A percentile compares a stretch with the other conserved stretches of the same genome.
These are phyloP conservation scores for Gossypium stocksii DNA, from an alignment of 345 rosid genomes.

Conservation along the genomic window DNA sequence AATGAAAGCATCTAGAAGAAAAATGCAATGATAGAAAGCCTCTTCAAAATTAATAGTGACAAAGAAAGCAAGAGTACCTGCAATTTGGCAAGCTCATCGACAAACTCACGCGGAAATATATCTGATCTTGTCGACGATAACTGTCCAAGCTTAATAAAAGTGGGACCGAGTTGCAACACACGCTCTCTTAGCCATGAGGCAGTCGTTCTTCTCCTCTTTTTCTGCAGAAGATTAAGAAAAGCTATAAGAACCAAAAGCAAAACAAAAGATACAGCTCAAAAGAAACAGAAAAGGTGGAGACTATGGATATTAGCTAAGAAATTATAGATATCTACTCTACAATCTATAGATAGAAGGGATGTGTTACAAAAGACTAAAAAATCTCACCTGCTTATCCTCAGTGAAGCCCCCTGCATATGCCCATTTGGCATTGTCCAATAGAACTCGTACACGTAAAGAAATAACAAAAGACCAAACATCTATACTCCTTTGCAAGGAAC, in stretches of 20 bases:
- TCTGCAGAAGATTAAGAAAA: conserved; percentile 39
- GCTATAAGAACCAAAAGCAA: conserved; percentile 17
- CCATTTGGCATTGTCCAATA: conserved; percentile 89
- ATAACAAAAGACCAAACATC: conserved; percentile 92
- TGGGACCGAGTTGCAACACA: conserved; percentile 94
- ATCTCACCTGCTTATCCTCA: conserved; percentile 71
- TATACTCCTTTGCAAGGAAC: conserved; percentile 55
- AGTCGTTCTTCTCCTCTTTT: conserved; percentile 57
- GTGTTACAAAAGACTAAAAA: conserved; percentile 8
- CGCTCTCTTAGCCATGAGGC: conserved; percentile 88
- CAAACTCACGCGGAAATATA: conserved; percentile 82
- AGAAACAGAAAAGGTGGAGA: neutral
- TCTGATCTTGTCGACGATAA: conserved; percentile 92
- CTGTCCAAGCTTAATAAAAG: conserved; percentile 95
- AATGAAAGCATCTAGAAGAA: conserved; percentile 1
- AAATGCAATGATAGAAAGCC: conserved; percentile 1
- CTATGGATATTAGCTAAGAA: conserved; percentile 5
- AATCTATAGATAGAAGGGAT: neutral
- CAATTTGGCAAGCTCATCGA: conserved; percentile 94
- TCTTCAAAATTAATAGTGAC: conserved; percentile 1
- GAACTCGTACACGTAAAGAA: conserved; percentile 61
- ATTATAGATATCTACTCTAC: neutral
- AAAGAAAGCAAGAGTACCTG: conserved; percentile 47
- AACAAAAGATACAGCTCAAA: neutral
- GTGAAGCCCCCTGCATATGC: conserved; percentile 68